These are phyloP conservation scores for Cicer arietinum DNA, from an alignment of 306 rosid genomes.

Conservation along the genomic window DNA sequence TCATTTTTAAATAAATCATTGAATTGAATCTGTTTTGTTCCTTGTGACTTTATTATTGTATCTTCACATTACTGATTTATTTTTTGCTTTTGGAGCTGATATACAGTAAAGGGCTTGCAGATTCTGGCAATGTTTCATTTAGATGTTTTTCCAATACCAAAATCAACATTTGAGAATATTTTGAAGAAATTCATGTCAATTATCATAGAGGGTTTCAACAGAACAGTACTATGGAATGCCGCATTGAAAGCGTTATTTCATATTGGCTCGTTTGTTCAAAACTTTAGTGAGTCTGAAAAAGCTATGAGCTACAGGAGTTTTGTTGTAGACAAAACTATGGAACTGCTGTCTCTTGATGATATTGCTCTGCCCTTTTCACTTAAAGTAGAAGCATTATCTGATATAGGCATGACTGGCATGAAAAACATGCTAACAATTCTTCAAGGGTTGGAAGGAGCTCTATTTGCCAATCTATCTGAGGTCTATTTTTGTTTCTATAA, in stretches of 20 bases:
- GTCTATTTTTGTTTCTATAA: conserved; percentile 54
- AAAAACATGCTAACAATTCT: conserved; percentile 72
- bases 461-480: conserved; percentile 61
- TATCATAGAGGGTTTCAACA: conserved; percentile 61
- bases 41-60: conserved; percentile 26
- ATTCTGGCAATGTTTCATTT: conserved; percentile 72
- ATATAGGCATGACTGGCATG: conserved; percentile 73
- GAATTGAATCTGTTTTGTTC: conserved; percentile 11
- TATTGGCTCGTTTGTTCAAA: conserved; percentile 69
- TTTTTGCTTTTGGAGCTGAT: conserved; percentile 41
- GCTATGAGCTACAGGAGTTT: conserved; percentile 59
- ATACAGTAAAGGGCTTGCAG: conserved; percentile 87
- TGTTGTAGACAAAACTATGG: conserved; percentile 67
- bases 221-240: conserved; percentile 65
- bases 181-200: conserved; percentile 71
- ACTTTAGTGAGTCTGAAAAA: conserved; percentile 63
- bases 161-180: conserved; percentile 58
- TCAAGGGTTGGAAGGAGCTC: conserved; percentile 71
- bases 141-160: conserved; percentile 69
- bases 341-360: conserved; percentile 62
- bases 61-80: conserved; percentile 36
- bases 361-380: conserved; percentile 60
- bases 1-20: neutral
- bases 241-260: conserved; percentile 72
- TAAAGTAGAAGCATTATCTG: conserved; percentile 73